Conservation (phyloP, 2,329 filamentous ascomycete species). For the Botryotinia calthae region DNA sequence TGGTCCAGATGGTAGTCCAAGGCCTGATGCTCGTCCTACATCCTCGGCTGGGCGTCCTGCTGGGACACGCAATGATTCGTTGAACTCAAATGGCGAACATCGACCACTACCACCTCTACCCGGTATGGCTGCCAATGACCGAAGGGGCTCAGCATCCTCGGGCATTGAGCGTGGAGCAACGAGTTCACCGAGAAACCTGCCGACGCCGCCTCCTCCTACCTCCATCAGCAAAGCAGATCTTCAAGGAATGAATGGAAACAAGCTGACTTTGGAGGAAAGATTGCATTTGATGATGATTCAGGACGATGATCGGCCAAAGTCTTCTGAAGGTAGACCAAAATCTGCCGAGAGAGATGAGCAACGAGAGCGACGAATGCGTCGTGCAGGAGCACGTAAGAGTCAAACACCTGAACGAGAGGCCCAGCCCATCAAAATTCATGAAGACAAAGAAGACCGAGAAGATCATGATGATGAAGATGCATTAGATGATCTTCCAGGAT, state of each 20-base stretch:
- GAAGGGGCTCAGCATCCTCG: constrained; percentile 53
- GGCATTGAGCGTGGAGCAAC: constrained; percentile 68
- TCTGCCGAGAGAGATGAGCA: constrained; percentile 45
- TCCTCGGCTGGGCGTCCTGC: constrained; percentile 47
- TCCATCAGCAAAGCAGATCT: constrained; percentile 73
- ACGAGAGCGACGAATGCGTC: constrained; percentile 66
- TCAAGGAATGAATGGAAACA: constrained; percentile 68
- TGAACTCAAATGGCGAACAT: constrained; percentile 75
- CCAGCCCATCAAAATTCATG: constrained; percentile 42
- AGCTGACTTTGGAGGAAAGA: constrained; percentile 82
- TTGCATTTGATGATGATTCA: constrained; percentile 87
- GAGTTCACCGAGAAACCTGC: constrained; percentile 61
- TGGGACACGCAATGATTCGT: constrained; percentile 66
- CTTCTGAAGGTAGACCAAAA: constrained; percentile 14
- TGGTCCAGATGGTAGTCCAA: constrained; percentile 61
- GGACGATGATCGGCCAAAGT: constrained; percentile 57
- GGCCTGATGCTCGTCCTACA: constrained; percentile 49
- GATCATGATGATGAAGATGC: constrained; percentile 56
- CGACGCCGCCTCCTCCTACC: constrained; percentile 67
- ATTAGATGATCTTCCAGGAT: constrained; percentile 56
- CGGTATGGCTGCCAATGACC: constrained; percentile 48
- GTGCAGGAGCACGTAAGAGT: constrained; percentile 51
- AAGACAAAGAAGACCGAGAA: constrained; percentile 53
- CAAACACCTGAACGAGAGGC: constrained; percentile 36
- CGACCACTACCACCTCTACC: constrained; percentile 86